phyloP scores from a whole-genome alignment of 2,329 filamentous ascomycete genomes.

The Aspergillus ruber region DNA sequence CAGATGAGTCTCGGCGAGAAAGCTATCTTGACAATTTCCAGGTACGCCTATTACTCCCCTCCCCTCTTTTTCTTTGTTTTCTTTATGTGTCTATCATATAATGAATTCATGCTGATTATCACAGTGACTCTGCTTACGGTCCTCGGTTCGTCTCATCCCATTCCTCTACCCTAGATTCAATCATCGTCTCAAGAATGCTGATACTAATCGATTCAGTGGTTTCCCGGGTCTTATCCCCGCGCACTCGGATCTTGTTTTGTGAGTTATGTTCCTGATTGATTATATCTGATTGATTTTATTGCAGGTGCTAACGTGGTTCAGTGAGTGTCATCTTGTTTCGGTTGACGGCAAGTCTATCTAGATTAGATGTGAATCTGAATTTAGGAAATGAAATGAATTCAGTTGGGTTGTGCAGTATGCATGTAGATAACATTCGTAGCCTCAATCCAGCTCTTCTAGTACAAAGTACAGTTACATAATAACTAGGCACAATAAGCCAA shows the following conservation, averaged over 20 bases:
- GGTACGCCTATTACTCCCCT: slow-evolving; percentile 45
- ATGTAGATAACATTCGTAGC: no score
- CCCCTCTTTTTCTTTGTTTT: background rate
- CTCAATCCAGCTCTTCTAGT: no score
- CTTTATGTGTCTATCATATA: background rate
- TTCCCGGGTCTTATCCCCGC: slow-evolving; percentile 73
- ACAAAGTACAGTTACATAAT: no score
- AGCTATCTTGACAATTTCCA: slow-evolving; percentile 72
- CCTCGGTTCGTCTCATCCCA: slow-evolving; percentile 25
- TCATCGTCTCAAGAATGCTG: background rate
- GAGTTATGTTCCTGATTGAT: slow-evolving; percentile 37
- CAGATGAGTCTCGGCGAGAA: slow-evolving; percentile 89
- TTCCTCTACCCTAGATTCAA: background rate
- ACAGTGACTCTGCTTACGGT: slow-evolving; percentile 37
- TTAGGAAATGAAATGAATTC: background rate
- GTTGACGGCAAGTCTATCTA: slow-evolving; percentile 47
- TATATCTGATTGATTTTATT: background rate
- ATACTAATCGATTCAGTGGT: slow-evolving; percentile 49
- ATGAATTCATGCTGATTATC: slow-evolving; percentile 7
- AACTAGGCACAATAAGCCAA: no score
- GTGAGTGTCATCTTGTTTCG: slow-evolving; percentile 7
- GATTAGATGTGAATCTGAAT: no score
- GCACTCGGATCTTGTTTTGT: slow-evolving; percentile 76
- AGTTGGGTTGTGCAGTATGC: background rate
- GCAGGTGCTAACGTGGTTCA: background rate